These are phyloP conservation scores for Teratosphaeria zuluensis DNA, from an alignment of 2,329 filamentous ascomycete genomes.

Conservation along the genomic window DNA sequence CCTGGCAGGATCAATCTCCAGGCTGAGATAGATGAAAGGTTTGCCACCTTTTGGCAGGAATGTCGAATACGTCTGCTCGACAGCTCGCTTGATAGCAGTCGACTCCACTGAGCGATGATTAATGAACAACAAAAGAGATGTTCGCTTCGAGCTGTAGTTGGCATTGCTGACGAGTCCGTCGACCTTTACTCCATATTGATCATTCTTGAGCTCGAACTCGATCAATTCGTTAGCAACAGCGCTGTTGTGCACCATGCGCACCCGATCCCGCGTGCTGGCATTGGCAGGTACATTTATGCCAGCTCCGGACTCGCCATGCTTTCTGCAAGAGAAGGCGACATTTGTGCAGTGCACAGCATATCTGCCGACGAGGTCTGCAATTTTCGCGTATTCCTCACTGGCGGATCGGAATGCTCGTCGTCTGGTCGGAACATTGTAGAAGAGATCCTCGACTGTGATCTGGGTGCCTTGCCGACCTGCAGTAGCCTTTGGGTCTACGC, in stretches of 20 bases:
- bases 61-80: slow-evolving; percentile 79
- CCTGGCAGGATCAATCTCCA: slow-evolving; percentile 83
- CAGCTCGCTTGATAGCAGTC: slow-evolving; percentile 70
- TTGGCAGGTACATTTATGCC: slow-evolving; percentile 69
- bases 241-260: slow-evolving; percentile 81
- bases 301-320: slow-evolving; percentile 77
- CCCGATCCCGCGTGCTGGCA: slow-evolving; percentile 67
- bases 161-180: slow-evolving; percentile 80
- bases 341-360: slow-evolving; percentile 86
- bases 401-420: slow-evolving; percentile 81
- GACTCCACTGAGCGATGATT: slow-evolving; percentile 94
- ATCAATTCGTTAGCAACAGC: slow-evolving; percentile 81
- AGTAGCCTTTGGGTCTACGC: slow-evolving; percentile 72
- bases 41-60: slow-evolving; percentile 92
- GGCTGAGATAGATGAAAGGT: slow-evolving; percentile 83
- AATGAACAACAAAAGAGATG: slow-evolving; percentile 81
- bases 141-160: slow-evolving; percentile 89
- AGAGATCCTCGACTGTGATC: slow-evolving; percentile 89
- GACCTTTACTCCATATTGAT: slow-evolving; percentile 74
- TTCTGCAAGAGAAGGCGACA: slow-evolving; percentile 96
- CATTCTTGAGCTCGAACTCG: slow-evolving; percentile 60
- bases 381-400: slow-evolving; percentile 95
- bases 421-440: slow-evolving; percentile 89
- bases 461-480: slow-evolving; percentile 86
- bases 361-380: slow-evolving; percentile 84